Base-by-base conservation (phyloP, 1,139 yeast species). In the Pichia sp. region DNA sequence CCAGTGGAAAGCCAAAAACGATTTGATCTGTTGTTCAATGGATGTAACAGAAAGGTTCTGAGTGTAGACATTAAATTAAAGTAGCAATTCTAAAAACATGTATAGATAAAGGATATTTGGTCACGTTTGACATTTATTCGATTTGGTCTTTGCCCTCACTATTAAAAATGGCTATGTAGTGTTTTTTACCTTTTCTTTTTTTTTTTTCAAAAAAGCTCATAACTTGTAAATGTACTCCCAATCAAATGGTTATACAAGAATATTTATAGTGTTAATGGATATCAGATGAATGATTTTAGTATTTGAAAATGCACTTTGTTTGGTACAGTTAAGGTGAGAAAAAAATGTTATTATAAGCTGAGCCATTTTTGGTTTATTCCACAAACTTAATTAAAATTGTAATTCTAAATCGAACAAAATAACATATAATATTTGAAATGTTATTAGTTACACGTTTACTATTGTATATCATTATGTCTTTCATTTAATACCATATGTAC, bases 1-100 rank as follows among this genome's bases (percentile, higher is more conserved):
- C 58, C 49, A 2, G 56, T 52, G 6, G 55, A 50, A 16, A 53
- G 30, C 41, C 56, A 53, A 29, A 53, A n/a, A 11, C 49, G 45
- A 28, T 30, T 49, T 5, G 49, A 34, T 31, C 36, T 43, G 11
- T 45, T 44, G 8, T 31, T 14, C 4, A 54, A 19, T 22, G 54
- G 52, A 22, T 29, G 39, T 10, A 19, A 10, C 7, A 47, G 36
- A 14, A 45, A 22, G 16, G n/a, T 42, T 10, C 34, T 33, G 33
- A 47, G 42, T n/a, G 29, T 31, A 18, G 48, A 42, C 53, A 50
- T 36, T 47, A 14, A 16, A 42, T 34, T 3, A 27, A n/a, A 13
- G 19, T n/a, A 28, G 11, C 29, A 22, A n/a, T 7, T 3, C 3
- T 34, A n/a, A 16, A 4, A 3, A 16, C 22, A 3, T 36, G 11